Evolutionary conservation across 2,329 filamentous ascomycete genomes (phyloP), one percentile per base, ranked within the genome.

Genomic region (Arthrobotrys iridis): DNA sequence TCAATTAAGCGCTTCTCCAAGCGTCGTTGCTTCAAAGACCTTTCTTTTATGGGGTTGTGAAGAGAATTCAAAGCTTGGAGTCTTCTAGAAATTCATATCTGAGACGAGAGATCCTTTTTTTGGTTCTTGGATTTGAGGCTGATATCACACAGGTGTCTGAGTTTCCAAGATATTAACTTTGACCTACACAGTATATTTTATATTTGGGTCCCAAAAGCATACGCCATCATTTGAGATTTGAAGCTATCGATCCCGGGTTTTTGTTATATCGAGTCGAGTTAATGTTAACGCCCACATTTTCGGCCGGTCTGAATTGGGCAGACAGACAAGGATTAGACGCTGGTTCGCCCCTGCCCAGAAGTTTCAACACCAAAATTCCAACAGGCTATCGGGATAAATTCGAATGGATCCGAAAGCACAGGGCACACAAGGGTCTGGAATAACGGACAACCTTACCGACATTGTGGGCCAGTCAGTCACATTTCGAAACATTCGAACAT

Each of bases 391-490:
- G 68, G 68, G 60, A 65, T 59, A 73, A 73, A 65, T 30, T 73
- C 50, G 40, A 59, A 65, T 62, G 50, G 60, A 73, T 59, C 68
- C 68, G 67, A 55, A 35, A 65, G 48, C 28, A 43, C 60, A 66
- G 40, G 60, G 68, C 57, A 43, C 20, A 28, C 60, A 73, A 20
- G 60, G 68, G 68, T 59, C 48, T 59, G 68, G 68, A 66, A 73
- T 60, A 41, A 55, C 68, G 68, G 68, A 52, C 50, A 52, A 66
- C 41, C 59, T 73, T 73, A 73, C 68, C 68, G 68, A 66, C 26
- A 43, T 59, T 64, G 60, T 65, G 68, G 68, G 68, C 43, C 50
- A 8, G 18, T 55, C 65, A 45, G 43, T 55, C 65, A 62, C 24
- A 24, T 55, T 60, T 72, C 48, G 45, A 65, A 72, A 72, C 67